A percentile compares a stretch with the other conserved stretches of the same genome.
Evolutionary conservation across 495 filamentous ascomycete genomes (phyloP).

Genomic region (Rhizodiscina lignyota): DNA sequence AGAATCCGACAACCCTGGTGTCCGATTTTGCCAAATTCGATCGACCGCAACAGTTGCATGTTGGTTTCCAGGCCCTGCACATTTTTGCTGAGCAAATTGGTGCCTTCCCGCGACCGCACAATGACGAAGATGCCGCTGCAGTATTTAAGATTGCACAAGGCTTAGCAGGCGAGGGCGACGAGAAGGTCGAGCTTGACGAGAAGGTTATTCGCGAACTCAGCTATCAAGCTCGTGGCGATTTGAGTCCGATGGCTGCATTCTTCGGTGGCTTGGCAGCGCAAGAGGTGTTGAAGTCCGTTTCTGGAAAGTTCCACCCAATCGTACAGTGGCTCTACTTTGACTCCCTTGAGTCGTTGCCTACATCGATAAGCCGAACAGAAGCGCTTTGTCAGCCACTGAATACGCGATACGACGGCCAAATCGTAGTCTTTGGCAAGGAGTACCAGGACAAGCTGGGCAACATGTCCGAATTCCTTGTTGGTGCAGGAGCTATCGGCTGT

Average conservation of each 20-base stretch:
- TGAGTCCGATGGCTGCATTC: slow-evolving; percentile 84
- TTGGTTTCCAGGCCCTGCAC: slow-evolving; percentile 86
- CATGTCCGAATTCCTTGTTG: slow-evolving; percentile 81
- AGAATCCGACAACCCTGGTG: slow-evolving; percentile 73
- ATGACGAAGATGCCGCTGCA: slow-evolving; percentile 66
- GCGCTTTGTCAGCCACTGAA: slow-evolving; percentile 71
- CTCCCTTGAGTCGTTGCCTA: slow-evolving; percentile 83
- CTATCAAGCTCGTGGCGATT: slow-evolving; percentile 86
- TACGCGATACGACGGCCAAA: slow-evolving; percentile 87
- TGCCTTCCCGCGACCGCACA: slow-evolving; percentile 64
- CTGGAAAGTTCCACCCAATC: slow-evolving; percentile 90
- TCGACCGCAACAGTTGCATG: slow-evolving; percentile 75
- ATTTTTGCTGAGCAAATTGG: slow-evolving; percentile 57
- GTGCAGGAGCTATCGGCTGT: slow-evolving; percentile 93
- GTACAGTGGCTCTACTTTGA: slow-evolving; percentile 95
- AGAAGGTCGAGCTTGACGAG: slow-evolving; percentile 75
- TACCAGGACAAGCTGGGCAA: slow-evolving; percentile 89
- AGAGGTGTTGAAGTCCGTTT: slow-evolving; percentile 92
- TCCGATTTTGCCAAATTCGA: slow-evolving; percentile 98
- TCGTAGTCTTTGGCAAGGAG: slow-evolving; percentile 86
- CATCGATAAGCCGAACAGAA: slow-evolving; percentile 55
- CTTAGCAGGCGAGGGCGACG: slow-evolving; percentile 43
- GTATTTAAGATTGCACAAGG: slow-evolving; percentile 54
- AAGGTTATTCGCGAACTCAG: slow-evolving; percentile 87
- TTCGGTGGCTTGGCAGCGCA: slow-evolving; percentile 92